Evolutionary conservation across 257 asterid species (phyloP), one percentile per base, ranked within the genome.

Genomic region (Fraxinus anomala): DNA sequence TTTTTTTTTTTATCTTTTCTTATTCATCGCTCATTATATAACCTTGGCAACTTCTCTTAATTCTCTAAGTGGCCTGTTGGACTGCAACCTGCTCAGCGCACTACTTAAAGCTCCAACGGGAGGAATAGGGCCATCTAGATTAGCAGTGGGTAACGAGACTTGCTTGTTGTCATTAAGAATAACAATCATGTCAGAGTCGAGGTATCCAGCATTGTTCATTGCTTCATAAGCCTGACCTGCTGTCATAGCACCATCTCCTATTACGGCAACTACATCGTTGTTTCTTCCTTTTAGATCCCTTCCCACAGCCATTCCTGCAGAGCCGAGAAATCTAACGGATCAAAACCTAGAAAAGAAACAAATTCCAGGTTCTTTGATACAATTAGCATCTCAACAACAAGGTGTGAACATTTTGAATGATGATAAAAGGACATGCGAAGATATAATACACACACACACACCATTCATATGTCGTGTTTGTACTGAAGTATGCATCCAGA

Each of bases 211-310:
- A 40, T 94, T 94, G 81, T 94, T 92, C 98, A 94, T 92, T 31
- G 98, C 98, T 84, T 94, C 98, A 77, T 94, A 94, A 1, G 97
- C 98, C 80, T 94, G 97, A 12, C 98, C 98, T 3, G 97, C 98
- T 28, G 98, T 94, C 98, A 94, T 94, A 12, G 98, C 96, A 73
- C 98, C 98, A 24, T 94, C 98, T 8, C 98, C 98, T 51, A 94
- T 94, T 51, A 92, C 97, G 16, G 97, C 94, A 74, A 94, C 86
- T 1, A 94, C 97, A 33, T 84, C 40, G 83, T 92, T 94, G 24
- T 80, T 92, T 79, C 90, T 83, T 24, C 97, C 97, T 82, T 92
- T 92, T 24, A 94, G 83, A 79, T 94, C 98, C 80, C 98, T 89
- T 76, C 97, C 97, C 56, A 92, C 97, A 24, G 98, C 98, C 98